Evolutionary conservation across 306 rosid species (phyloP).

Genomic region (Carpinus viminea): DNA sequence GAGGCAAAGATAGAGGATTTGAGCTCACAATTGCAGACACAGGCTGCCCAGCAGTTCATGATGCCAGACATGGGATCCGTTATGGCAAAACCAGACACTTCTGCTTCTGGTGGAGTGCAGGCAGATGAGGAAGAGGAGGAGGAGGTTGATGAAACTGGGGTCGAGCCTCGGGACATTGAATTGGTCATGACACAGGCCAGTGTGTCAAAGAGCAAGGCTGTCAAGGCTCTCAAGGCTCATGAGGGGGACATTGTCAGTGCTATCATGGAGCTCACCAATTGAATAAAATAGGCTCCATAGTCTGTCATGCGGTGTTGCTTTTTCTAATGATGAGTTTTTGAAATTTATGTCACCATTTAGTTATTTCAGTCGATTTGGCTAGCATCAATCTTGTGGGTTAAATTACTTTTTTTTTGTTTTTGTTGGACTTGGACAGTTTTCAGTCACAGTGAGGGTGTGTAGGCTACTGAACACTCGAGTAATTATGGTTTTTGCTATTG

Average conservation of each 20-base stretch:
- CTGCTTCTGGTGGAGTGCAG: conserved; percentile 44
- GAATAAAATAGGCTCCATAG: conserved; percentile 6
- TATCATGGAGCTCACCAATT: conserved; percentile 90
- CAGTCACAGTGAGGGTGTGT: conserved; percentile 2
- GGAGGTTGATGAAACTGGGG: conserved; percentile 71
- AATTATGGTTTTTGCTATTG: neutral
- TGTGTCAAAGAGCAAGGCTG: conserved; percentile 84
- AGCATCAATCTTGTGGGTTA: conserved; percentile 31
- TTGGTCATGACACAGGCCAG: conserved; percentile 93
- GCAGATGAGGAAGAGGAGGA: conserved; percentile 75
- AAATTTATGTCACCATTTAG: conserved; percentile 22
- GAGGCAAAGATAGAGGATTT: conserved; percentile 90
- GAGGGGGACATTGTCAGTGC: conserved; percentile 86
- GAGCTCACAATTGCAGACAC: conserved; percentile 87
- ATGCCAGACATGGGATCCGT: conserved; percentile 76
- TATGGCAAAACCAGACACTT: conserved; percentile 55
- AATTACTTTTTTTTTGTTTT: conserved; percentile 28
- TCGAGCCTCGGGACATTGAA: conserved; percentile 79
- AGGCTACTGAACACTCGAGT: neutral
- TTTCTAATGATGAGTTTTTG: conserved; percentile 30
- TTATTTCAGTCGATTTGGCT: conserved; percentile 21
- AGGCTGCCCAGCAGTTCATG: conserved; percentile 92
- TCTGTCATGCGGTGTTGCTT: conserved; percentile 7
- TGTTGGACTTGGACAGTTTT: conserved; percentile 31
- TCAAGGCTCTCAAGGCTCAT: conserved; percentile 83